Evolutionary conservation across 1,284 basidiomycete genomes (phyloP).

Genomic region (Marasmius sp.): DNA sequence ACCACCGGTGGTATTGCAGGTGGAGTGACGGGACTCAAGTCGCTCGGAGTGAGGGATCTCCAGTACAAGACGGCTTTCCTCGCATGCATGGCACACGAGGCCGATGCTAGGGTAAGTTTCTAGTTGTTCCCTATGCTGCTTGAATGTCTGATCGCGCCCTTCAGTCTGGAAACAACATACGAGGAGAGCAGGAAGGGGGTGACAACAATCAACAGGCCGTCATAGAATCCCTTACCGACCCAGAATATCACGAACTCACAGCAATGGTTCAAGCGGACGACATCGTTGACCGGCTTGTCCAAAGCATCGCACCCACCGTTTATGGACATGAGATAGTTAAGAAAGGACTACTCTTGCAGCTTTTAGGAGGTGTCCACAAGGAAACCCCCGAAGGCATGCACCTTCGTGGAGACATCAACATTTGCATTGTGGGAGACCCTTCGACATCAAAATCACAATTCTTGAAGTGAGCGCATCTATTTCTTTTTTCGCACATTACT

Average conservation of each 20-base stretch:
- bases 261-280: slow-evolving; percentile 92
- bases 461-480: slow-evolving; percentile 77
- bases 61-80: slow-evolving; percentile 99
- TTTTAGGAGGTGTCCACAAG: slow-evolving; percentile 99
- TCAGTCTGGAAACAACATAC: slow-evolving; percentile 80
- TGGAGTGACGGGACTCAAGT: slow-evolving; percentile 94
- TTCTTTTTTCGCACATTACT: neutral
- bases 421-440: slow-evolving; percentile 98
- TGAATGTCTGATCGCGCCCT: neutral
- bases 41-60: slow-evolving; percentile 91
- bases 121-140: neutral
- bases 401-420: slow-evolving; percentile 96
- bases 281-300: slow-evolving; percentile 92
- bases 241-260: slow-evolving; percentile 93
- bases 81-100: slow-evolving; percentile 95
- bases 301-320: slow-evolving; percentile 96
- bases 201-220: slow-evolving; percentile 64
- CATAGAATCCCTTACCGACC: slow-evolving; percentile 85
- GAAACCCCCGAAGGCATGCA: slow-evolving; percentile 96
- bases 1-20: slow-evolving; percentile 73
- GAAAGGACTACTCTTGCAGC: slow-evolving; percentile 95
- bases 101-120: slow-evolving; percentile 75
- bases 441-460: slow-evolving; percentile 98
- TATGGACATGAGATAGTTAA: slow-evolving; percentile 99
- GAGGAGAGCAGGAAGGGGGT: slow-evolving; percentile 81